A percentile compares a stretch with the other conserved stretches of the same genome.
phyloP scores from a whole-genome alignment of 495 filamentous ascomycete species.

The Glutinoglossum americanum region DNA sequence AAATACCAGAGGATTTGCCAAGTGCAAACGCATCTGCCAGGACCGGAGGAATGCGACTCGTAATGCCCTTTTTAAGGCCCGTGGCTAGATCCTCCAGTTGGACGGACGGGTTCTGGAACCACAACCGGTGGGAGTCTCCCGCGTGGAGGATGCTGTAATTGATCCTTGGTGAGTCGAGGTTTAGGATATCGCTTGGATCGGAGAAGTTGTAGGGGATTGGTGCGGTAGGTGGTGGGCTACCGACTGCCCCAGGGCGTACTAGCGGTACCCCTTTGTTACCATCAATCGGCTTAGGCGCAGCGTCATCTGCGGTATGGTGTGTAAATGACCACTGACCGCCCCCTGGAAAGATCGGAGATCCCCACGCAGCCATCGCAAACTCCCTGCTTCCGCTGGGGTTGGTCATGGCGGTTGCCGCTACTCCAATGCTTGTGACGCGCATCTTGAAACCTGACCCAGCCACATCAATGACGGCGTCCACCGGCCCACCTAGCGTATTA shows the following conservation, averaged over 20 bases:
- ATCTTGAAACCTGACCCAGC: not conserved
- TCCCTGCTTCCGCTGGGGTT: not conserved
- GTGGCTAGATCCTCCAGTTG: not conserved
- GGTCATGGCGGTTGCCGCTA: not conserved
- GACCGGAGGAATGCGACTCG: not conserved
- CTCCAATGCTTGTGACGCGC: not conserved
- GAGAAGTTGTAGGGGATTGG: not conserved
- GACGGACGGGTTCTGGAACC: not conserved
- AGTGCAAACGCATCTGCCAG: not conserved
- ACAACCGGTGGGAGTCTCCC: not conserved
- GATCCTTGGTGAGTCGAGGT: not conserved
- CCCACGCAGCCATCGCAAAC: not conserved
- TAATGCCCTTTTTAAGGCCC: not conserved
- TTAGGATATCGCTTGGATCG: not conserved
- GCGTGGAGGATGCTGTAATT: not conserved
- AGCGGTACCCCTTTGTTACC: not conserved
- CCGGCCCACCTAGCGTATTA: not conserved
- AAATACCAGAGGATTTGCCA: not conserved
- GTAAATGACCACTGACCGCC: not conserved
- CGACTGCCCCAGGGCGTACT: not conserved
- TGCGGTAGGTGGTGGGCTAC: not conserved
- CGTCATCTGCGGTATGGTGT: not conserved
- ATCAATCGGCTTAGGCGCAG: not conserved
- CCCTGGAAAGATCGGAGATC: not conserved
- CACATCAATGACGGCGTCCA: not conserved